A percentile compares a stretch with the other conserved stretches of the same genome.
Evolutionary conservation across 2,329 filamentous ascomycete species (phyloP).

Genomic region (Aspergillus carbonarius): DNA sequence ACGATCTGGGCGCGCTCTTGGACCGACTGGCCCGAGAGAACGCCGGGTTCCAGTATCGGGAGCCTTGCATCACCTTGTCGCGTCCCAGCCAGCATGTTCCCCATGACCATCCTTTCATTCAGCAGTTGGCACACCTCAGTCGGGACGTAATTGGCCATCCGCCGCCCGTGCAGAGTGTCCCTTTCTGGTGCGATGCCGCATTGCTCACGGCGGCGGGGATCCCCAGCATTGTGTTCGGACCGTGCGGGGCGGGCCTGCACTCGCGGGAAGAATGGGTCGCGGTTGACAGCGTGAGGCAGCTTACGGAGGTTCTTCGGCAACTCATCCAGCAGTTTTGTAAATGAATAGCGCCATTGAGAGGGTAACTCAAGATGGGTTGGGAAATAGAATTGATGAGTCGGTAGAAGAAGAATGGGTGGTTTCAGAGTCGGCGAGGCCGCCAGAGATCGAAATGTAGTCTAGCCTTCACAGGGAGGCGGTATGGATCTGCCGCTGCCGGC

Average conservation of each 20-base stretch:
- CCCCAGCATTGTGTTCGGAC: slow-evolving; percentile 50
- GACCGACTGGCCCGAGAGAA: slow-evolving; percentile 32
- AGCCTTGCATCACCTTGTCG: slow-evolving; percentile 42
- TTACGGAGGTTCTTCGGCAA: slow-evolving; percentile 24
- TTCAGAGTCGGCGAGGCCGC: too few species aligned
- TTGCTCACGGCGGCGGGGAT: slow-evolving; percentile 48
- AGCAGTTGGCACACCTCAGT: slow-evolving; percentile 31
- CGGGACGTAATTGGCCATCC: slow-evolving; percentile 26
- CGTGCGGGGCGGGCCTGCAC: slow-evolving; percentile 51
- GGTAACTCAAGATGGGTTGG: too few species aligned
- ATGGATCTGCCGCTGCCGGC: background rate
- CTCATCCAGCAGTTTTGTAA: slow-evolving; percentile 24
- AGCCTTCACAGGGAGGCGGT: background rate
- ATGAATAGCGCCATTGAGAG: background rate
- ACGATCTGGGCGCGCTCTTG: slow-evolving; percentile 42
- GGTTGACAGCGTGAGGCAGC: slow-evolving; percentile 42
- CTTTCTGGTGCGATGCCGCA: slow-evolving; percentile 55
- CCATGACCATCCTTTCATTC: slow-evolving; percentile 43
- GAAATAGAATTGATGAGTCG: background rate
- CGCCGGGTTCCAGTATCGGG: slow-evolving; percentile 41
- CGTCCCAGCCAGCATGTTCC: slow-evolving; percentile 47
- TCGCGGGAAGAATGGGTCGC: slow-evolving; percentile 53
- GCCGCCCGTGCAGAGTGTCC: slow-evolving; percentile 28
- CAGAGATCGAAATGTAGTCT: too few species aligned
- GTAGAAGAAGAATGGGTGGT: too few species aligned